phyloP scores from a whole-genome alignment of 495 filamentous ascomycete genomes.

The Aspergillus conjunctus region DNA sequence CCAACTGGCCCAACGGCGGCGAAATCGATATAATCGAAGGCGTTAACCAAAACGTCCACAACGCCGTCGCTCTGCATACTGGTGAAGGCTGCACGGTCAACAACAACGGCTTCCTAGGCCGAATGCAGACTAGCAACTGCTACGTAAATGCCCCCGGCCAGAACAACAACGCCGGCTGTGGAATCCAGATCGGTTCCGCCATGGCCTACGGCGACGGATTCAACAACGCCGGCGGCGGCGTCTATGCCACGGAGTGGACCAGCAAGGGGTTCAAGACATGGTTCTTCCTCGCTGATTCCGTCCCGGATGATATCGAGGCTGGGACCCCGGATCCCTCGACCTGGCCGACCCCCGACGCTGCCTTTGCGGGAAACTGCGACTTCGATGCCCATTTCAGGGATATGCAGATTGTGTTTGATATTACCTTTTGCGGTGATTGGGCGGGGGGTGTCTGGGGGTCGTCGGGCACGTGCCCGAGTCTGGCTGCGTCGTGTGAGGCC shows the following conservation, averaged over 20 bases:
- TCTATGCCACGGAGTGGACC: constrained; percentile 68
- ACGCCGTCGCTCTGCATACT: constrained; percentile 70
- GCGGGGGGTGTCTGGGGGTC: neutral
- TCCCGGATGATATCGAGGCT: constrained; percentile 55
- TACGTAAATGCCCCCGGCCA: constrained; percentile 50
- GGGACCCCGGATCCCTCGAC: constrained; percentile 55
- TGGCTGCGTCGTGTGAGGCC: neutral
- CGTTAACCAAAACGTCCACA: constrained; percentile 56
- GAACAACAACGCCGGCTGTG: constrained; percentile 55
- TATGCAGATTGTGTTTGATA: constrained; percentile 54
- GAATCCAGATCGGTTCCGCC: constrained; percentile 40
- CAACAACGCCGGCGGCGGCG: constrained; percentile 60
- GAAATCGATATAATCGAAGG: constrained; percentile 79
- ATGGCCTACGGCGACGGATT: constrained; percentile 58
- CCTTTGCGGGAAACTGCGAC: constrained; percentile 62
- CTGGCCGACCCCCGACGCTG: constrained; percentile 62
- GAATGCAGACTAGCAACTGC: constrained; percentile 51
- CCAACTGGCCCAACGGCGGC: constrained; percentile 66
- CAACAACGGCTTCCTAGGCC: constrained; percentile 47
- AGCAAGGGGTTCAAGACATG: constrained; percentile 60
- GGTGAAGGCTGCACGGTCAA: constrained; percentile 58
- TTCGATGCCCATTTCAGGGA: constrained; percentile 62
- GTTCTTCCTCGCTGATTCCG: constrained; percentile 52
- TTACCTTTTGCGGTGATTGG: neutral
- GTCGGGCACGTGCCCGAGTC: neutral